Evolutionary conservation across 169 alveolate genomes (phyloP).

Genomic region (Prorocentrum cordatum): DNA sequence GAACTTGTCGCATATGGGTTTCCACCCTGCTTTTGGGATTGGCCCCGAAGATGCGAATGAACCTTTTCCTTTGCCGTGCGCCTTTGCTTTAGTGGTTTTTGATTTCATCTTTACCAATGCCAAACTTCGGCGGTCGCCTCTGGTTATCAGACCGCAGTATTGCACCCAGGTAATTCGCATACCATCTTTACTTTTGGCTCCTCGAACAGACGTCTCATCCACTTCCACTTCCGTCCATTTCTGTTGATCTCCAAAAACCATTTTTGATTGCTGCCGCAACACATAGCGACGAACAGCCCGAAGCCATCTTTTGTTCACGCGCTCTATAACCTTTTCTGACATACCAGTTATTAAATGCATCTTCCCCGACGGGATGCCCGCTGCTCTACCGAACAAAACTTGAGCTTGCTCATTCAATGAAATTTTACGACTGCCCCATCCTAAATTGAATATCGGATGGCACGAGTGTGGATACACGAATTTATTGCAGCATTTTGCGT

Average conservation of each 20-base stretch:
- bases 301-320: background rate
- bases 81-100: background rate
- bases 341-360: background rate
- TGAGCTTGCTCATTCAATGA: background rate
- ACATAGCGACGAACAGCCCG: background rate
- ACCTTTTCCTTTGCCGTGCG: background rate
- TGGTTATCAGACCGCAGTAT: background rate
- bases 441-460: background rate
- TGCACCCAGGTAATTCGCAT: background rate
- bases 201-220: background rate
- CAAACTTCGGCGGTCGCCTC: background rate
- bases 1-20: background rate
- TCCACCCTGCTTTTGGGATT: background rate
- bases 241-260: background rate
- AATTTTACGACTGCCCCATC: background rate
- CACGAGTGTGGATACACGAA: background rate
- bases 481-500: too few relatives aligned
- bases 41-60: background rate
- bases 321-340: background rate
- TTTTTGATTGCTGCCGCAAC: background rate
- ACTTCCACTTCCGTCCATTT: background rate
- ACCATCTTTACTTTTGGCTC: background rate
- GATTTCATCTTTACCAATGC: background rate
- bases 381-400: background rate
- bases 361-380: background rate